Percentiles rank a stretch among this genome's conserved stretches.
Evolutionary conservation across 1,284 basidiomycete species (phyloP).

Genomic region (Cerrena zonata): DNA sequence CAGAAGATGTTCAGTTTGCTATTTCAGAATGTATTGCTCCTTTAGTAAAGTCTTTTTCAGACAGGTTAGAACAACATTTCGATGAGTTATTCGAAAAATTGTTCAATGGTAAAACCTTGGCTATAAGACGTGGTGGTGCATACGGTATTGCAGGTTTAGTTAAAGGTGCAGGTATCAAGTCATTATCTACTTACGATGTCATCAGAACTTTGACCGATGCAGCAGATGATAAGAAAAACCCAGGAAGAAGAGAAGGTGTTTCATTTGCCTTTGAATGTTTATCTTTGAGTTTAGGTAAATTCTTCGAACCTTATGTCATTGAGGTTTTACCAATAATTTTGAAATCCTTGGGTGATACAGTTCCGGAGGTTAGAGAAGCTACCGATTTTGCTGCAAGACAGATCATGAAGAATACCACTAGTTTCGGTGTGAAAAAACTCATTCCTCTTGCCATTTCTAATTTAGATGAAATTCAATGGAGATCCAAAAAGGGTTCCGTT

Average conservation of each 20-base stretch:
- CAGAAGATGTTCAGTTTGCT: slow-evolving; percentile 94
- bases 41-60: slow-evolving; percentile 70
- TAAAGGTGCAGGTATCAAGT: slow-evolving; percentile 82
- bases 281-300: slow-evolving; percentile 76
- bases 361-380: slow-evolving; percentile 88
- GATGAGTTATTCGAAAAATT: slow-evolving; percentile 75
- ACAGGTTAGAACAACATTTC: slow-evolving; percentile 62
- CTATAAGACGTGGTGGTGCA: slow-evolving; percentile 86
- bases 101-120: slow-evolving; percentile 80
- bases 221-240: slow-evolving; percentile 85
- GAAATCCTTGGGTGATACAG: slow-evolving; percentile 84
- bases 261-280: slow-evolving; percentile 95
- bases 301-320: slow-evolving; percentile 93
- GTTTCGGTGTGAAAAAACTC: slow-evolving; percentile 92
- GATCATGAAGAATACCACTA: slow-evolving; percentile 93
- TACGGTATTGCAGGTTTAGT: slow-evolving; percentile 95
- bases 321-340: slow-evolving; percentile 84
- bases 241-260: slow-evolving; percentile 85
- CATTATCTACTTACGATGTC: slow-evolving; percentile 81
- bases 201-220: slow-evolving; percentile 72
- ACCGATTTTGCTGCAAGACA: slow-evolving; percentile 88
- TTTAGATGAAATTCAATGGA: slow-evolving; percentile 97
- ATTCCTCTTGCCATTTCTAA: slow-evolving; percentile 86
- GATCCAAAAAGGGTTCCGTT: slow-evolving; percentile 95
- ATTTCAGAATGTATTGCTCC: slow-evolving; percentile 92